Evolutionary conservation across 2,329 filamentous ascomycete genomes (phyloP).

Genomic region (Davidsoniella australis): DNA sequence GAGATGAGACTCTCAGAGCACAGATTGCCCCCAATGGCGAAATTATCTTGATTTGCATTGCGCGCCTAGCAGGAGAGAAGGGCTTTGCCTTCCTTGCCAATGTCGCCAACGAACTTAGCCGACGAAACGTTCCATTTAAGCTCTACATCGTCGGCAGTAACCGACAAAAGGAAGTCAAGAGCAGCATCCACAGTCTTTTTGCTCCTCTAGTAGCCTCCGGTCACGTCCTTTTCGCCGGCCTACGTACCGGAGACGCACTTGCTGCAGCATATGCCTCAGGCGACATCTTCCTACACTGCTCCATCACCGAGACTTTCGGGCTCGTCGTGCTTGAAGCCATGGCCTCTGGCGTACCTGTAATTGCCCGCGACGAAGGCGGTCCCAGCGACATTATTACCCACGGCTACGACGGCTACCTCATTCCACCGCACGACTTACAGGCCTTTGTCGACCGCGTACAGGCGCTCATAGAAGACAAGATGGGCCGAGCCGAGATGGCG

Average conservation of each 20-base stretch:
- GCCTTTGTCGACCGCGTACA: slow-evolving; percentile 38
- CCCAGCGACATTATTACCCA: slow-evolving; percentile 50
- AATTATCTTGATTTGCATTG: slow-evolving; percentile 48
- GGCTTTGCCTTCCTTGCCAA: slow-evolving; percentile 50
- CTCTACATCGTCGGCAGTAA: slow-evolving; percentile 53
- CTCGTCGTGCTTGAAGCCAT: slow-evolving; percentile 54
- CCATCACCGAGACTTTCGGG: slow-evolving; percentile 55
- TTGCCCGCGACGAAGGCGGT: slow-evolving; percentile 52
- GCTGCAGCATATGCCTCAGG: slow-evolving; percentile 51
- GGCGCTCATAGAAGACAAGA: slow-evolving; percentile 28
- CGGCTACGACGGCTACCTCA: slow-evolving; percentile 41
- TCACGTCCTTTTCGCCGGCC: slow-evolving; percentile 49
- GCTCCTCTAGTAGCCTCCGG: slow-evolving; percentile 28
- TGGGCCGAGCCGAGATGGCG: slow-evolving; percentile 29
- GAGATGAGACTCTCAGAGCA: slow-evolving; percentile 33
- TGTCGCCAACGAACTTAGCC: slow-evolving; percentile 35
- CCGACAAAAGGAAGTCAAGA: slow-evolving; percentile 43
- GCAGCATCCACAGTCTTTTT: slow-evolving; percentile 44
- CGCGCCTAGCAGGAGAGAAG: slow-evolving; percentile 52
- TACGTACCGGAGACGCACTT: slow-evolving; percentile 41
- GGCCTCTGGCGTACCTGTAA: slow-evolving; percentile 52
- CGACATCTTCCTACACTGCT: slow-evolving; percentile 56
- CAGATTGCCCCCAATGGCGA: slow-evolving; percentile 44
- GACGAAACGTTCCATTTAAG: slow-evolving; percentile 40
- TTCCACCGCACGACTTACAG: slow-evolving; percentile 40